Evolutionary conservation across 1,284 basidiomycete genomes (phyloP), one percentile per base, ranked within the genome.

Genomic region (Moesziomyces parantarcticus): DNA sequence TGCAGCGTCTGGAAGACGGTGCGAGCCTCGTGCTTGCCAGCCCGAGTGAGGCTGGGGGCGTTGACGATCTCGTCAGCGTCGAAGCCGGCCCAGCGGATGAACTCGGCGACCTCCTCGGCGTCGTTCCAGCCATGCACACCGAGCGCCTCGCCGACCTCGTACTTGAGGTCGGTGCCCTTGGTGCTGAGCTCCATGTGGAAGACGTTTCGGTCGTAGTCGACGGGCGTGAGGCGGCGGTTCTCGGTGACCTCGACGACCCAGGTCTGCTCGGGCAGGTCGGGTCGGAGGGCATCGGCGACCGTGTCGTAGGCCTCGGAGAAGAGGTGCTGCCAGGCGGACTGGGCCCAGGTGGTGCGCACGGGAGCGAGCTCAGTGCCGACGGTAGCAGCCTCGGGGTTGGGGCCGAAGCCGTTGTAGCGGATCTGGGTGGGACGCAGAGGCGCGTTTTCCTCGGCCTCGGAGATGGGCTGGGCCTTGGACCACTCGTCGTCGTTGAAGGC

Each of bases 41-140:
- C 75, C 62, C 84, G 73, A 40, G 67, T 71, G 85, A 90, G 86
- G 39, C 81, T 79, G 48, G 94, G 92, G 62, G 96, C 90, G 39
- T 91, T 92, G 81, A 99, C 87, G 60, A 98, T 87, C 49, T 89
- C 89, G 72, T 91, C 87, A 5, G 92, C 90, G 80, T 95, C 90
- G 57, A 92, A 89, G 50, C 93, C 93, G 85, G 95, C 97, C 93
- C 93, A 97, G 22, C 85, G 75, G 84, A 94, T 93, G 85, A 99
- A 99, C 61, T 93, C 91, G 48, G 89, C 85, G 8, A 97, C 93
- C 76, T 99, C 96, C 52, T 89, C 85, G 45, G 89, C 89, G 84
- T 99, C 94, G 85, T 99, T 99, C 94, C 94, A 98, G 40, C 97
- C 97, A 84, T 99, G 94, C 48, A 99, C 88, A 57, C 96, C 96